A percentile compares a stretch with the other conserved stretches of the same genome.
Conservation (phyloP, 495 filamentous ascomycete species). For the Penicillium bovifimosum region DNA sequence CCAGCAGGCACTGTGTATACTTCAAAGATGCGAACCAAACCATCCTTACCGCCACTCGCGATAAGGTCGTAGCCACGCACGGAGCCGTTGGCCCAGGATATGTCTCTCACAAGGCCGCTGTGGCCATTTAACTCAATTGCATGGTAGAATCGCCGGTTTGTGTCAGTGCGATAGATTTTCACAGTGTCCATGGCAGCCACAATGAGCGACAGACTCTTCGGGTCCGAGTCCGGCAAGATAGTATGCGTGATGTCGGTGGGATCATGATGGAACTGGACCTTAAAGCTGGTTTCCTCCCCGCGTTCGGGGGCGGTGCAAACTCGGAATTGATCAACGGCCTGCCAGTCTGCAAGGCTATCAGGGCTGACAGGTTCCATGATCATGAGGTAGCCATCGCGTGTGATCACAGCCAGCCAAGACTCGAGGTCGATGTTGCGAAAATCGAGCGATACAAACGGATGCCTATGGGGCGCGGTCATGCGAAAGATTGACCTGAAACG, state of each 20-base stretch:
- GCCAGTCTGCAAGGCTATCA: conserved; percentile 75
- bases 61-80: conserved; percentile 82
- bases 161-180: conserved; percentile 72
- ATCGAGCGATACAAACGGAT: conserved; percentile 71
- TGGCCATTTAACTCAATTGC: conserved; percentile 70
- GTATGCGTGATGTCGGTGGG: conserved; percentile 71
- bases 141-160: conserved; percentile 63
- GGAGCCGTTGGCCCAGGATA: conserved; percentile 88
- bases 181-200: conserved; percentile 79
- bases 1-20: conserved; percentile 50
- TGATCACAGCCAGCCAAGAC: conserved; percentile 78
- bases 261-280: conserved; percentile 79
- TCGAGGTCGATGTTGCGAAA: conserved; percentile 69
- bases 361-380: conserved; percentile 83
- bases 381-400: conserved; percentile 69
- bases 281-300: conserved; percentile 81
- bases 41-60: conserved; percentile 89
- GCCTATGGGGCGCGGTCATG: conserved; percentile 49
- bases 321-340: conserved; percentile 62
- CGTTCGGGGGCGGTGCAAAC: conserved; percentile 55
- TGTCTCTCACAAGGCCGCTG: conserved; percentile 73
- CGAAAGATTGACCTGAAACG: conserved; percentile 66
- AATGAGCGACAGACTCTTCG: conserved; percentile 67
- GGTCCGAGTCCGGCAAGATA: conserved; percentile 66
- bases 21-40: conserved; percentile 77